Conservation (phyloP, 495 filamentous ascomycete genomes). For the Chlorociboria aeruginascens region DNA sequence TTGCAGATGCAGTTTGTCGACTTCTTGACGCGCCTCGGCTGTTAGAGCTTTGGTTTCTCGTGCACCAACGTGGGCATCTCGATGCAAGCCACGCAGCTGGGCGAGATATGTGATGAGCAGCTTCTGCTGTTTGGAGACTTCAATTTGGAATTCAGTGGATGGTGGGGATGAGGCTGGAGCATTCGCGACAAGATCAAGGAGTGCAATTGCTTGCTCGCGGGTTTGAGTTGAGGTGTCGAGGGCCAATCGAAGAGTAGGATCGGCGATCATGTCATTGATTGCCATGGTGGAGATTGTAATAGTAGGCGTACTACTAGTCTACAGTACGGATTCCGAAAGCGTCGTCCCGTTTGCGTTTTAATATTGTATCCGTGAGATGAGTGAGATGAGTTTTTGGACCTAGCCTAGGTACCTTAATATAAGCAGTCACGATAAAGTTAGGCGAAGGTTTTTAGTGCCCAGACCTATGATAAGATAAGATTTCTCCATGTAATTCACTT, state of each 20-base stretch:
- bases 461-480: too few relatives aligned
- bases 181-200: conserved; percentile 40
- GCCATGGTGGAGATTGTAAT: conserved; percentile 23
- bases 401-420: too few relatives aligned
- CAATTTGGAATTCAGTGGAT: conserved; percentile 40
- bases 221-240: conserved; percentile 58
- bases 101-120: conserved; percentile 66
- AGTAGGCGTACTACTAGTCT: background rate
- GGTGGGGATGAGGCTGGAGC: conserved; percentile 23
- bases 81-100: conserved; percentile 71
- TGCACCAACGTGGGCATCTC: conserved; percentile 65
- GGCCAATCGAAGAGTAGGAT: conserved; percentile 57
- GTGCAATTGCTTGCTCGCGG: conserved; percentile 58
- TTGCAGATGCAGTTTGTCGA: conserved; percentile 82
- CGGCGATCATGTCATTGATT: conserved; percentile 50
- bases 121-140: conserved; percentile 68
- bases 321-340: background rate
- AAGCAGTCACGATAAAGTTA: background rate
- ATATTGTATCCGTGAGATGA: background rate
- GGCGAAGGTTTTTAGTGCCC: too few relatives aligned
- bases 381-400: background rate
- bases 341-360: background rate
- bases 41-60: conserved; percentile 81
- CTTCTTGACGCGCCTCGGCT: conserved; percentile 76
- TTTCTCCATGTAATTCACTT: too few relatives aligned